Base-by-base conservation (phyloP, 2,329 filamentous ascomycete genomes). In the Podosphaera aphanis region DNA sequence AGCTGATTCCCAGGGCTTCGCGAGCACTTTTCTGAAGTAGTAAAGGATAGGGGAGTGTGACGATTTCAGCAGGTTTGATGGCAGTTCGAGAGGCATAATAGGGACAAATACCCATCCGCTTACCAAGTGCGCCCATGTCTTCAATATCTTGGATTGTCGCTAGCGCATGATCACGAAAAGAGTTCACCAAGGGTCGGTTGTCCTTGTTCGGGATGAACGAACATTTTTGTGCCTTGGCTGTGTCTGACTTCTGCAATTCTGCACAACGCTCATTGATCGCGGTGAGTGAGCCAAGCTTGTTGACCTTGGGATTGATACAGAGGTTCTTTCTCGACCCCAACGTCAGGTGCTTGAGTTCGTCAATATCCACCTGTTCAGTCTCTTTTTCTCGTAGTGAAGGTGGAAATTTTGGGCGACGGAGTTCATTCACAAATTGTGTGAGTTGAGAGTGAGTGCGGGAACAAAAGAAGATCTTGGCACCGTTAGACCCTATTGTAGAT, bases 211-310 rank as follows among this genome's bases (percentile, higher is more conserved):
- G 84, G 13, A 93, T 65, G 56, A 77, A 93, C 0, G 72, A 63
- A 57, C 90, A 98, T 56, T 71, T 77, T 52, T 77, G 76, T 11
- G 77, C 70, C 46, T 71, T 66, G 1, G 74, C 64, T 20, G 54
- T 58, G 47, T 71, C 70, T 0, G 81, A 65, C 59, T 93, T 79
- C 58, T 98, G 90, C 20, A 98, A 65, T 56, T 98, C 90, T 5
- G 88, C 67, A 56, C 90, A 98, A 11, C 79, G 73, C 59, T 98
- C 90, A 56, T 95, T 98, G 63, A 98, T 93, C 5, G 84, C 83
- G 0, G 81, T 77, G 1, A 79, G 66, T 0, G 73, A 73, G 37
- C 64, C 71, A 1, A 95, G 71, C 11, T 72, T 74, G 20, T 71
- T 69, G 1, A 98, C 88, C 25, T 77, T 72, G 0, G 80, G 73